Percentiles rank a stretch among this genome's conserved stretches.
phyloP scores from a whole-genome alignment of 1,284 basidiomycete species.

The Ceratobasidium sp. region DNA sequence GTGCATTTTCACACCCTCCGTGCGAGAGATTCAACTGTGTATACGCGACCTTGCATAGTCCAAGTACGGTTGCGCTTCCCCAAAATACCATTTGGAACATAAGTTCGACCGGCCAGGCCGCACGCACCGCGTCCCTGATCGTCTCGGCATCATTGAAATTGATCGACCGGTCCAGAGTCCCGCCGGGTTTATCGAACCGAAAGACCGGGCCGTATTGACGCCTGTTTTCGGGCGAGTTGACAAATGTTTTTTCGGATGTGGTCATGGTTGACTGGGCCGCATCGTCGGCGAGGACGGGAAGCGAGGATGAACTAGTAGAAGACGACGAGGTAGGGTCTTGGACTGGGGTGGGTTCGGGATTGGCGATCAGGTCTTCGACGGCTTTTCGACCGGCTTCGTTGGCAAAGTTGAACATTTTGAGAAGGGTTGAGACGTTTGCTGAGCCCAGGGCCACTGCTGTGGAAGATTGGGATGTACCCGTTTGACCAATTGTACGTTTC shows the following conservation, averaged over 20 bases:
- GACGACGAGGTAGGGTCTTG: neutral
- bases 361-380: neutral
- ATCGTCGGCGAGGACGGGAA: neutral
- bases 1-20: neutral
- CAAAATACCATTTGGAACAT: neutral
- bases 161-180: neutral
- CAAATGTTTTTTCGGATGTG: neutral
- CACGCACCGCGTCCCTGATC: neutral
- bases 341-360: too few relatives aligned
- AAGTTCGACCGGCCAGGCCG: conserved; percentile 9
- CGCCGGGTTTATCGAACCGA: neutral
- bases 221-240: neutral
- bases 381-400: neutral
- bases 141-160: conserved; percentile 11
- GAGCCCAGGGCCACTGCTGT: conserved; percentile 1
- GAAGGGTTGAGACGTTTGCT: neutral
- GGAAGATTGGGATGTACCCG: neutral
- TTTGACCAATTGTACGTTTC: neutral
- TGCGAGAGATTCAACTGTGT: neutral
- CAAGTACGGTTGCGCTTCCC: neutral
- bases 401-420: neutral
- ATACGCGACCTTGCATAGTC: conserved; percentile 10
- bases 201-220: conserved; percentile 3
- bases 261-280: neutral
- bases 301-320: neutral